Conservation (phyloP, 2,329 filamentous ascomycete genomes). For the Leptographium flavum region DNA sequence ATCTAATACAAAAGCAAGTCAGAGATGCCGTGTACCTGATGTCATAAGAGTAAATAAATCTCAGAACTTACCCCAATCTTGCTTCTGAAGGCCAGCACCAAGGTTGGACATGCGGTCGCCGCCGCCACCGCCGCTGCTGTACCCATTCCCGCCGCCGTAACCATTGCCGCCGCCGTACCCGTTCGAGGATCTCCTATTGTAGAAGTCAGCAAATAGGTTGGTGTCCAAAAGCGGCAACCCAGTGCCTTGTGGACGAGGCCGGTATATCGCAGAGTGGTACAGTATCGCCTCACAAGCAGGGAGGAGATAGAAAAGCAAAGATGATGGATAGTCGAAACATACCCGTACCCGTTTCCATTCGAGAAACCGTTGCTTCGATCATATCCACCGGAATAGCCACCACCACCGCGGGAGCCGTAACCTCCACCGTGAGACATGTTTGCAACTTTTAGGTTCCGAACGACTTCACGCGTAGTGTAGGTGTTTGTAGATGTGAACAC, state of each 20-base stretch:
- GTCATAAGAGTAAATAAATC: neutral
- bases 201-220: neutral
- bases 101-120: slow-evolving; percentile 93
- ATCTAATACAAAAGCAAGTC: slow-evolving; percentile 37
- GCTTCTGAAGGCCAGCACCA: slow-evolving; percentile 73
- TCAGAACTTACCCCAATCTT: slow-evolving; percentile 65
- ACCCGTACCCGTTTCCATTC: slow-evolving; percentile 5
- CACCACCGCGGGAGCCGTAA: slow-evolving; percentile 26
- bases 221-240: no score
- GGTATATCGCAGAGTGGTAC: no score
- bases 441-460: neutral
- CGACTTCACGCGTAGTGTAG: neutral
- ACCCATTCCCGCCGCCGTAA: slow-evolving; percentile 20
- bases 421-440: slow-evolving; percentile 32
- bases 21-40: neutral
- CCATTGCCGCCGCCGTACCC: slow-evolving; percentile 21
- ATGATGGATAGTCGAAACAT: neutral
- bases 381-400: slow-evolving; percentile 17
- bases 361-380: slow-evolving; percentile 24
- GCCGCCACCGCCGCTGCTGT: slow-evolving; percentile 50
- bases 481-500: neutral
- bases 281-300: neutral
- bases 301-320: neutral
- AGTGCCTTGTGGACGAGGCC: no score
- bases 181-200: slow-evolving; percentile 11